Evolutionary conservation across 345 rosid species (phyloP).

Genomic region (thale cress (Arabidopsis thaliana)): TAIR10.1 NC_003075.7:6119501-6120000

Average conservation of each 20-base stretch:
- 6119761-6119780: constrained; percentile 71
- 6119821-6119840: constrained; percentile 6
- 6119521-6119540: constrained; percentile 60
- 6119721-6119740: constrained; percentile 50
- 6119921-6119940: constrained; percentile 49
- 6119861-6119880: constrained; percentile 12
- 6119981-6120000: constrained; percentile 58
- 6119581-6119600: constrained; percentile 54
- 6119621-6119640: constrained; percentile 46
- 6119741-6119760: constrained; percentile 66
- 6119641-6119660: constrained; percentile 52
- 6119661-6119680: constrained; percentile 45
- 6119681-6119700: constrained; percentile 51
- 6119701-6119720: constrained; percentile 44
- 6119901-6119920: constrained; percentile 52
- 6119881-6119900: constrained; percentile 8
- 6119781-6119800: constrained; percentile 53
- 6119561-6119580: constrained; percentile 42
- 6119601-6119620: constrained; percentile 51
- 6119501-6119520: constrained; percentile 57
- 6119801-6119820: constrained; percentile 15
- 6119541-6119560: constrained; percentile 56
- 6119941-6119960: constrained; percentile 61
- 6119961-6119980: constrained; percentile 77
- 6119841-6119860: constrained; percentile 1